Evolutionary conservation across 2,329 filamentous ascomycete genomes (phyloP), one percentile per base, ranked within the genome.

Genomic region (Tolypocladium tropicale): DNA sequence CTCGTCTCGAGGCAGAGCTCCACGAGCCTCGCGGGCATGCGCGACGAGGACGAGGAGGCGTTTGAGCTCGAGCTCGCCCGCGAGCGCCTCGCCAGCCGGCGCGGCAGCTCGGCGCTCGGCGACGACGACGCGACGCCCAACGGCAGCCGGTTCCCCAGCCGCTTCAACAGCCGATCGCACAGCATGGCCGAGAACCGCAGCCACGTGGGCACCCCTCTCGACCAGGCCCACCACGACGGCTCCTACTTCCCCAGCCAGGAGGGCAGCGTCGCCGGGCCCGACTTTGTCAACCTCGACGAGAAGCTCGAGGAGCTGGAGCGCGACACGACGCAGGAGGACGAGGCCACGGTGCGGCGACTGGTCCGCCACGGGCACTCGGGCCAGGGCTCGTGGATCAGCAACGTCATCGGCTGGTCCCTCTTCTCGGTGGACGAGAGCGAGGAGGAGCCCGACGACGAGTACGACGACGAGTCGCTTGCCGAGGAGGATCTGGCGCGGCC

Each of bases 1-100:
- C 77, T 89, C 23, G 74, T 81, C n/a, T 82, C 83, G 28, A 77
- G 83, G 51, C 81, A 80, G 55, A 85, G 82, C 65, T 85, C 83
- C 2, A 87, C 83, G 10, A 85, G 79, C 64, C 74, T 87, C 21
- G 71, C 77, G 0, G 80, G 75, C 28, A 68, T 78, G 64, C 73
- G 70, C 9, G 77, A 81, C 36, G 72, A 73, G 4, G 80, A 81
- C 4, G 79, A 82, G 41, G 78, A 79, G 58, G 76, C 73, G 12
- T 74, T 79, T 57, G 77, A 82, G 62, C 70, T 72, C 50, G 76
- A 81, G 64, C 68, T 80, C 25, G 76, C 74, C 14, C 73, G 76
- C 41, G 78, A 83, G 64, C 74, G 73, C n/a, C 71, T 70, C 32
- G 68, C 68, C 54, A 81, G 78, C 63, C 73, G 77, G 23, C 73